phyloP scores from a whole-genome alignment of 129 eudicot genomes.

The Gnaphalium uliginosum region DNA sequence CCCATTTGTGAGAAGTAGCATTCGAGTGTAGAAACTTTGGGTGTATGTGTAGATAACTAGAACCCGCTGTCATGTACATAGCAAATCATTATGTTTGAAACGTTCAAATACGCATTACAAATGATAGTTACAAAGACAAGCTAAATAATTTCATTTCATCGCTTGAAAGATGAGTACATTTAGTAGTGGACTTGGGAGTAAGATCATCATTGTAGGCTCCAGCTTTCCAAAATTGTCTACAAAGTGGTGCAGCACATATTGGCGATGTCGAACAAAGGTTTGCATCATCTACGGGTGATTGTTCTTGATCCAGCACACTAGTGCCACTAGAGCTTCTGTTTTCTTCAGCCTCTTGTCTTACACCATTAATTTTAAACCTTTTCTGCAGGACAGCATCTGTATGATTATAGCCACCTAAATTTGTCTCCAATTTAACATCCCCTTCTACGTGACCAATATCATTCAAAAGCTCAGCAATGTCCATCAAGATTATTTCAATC shows the following conservation, averaged over 20 bases:
- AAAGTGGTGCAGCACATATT: slow-evolving; percentile 73
- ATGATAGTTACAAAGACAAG: neutral
- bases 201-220: slow-evolving; percentile 67
- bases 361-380: slow-evolving; percentile 30
- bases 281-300: slow-evolving; percentile 54
- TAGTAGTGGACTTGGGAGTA: slow-evolving; percentile 41
- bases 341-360: slow-evolving; percentile 51
- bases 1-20: slow-evolving; percentile 85
- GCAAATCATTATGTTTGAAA: slow-evolving; percentile 13
- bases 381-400: slow-evolving; percentile 6
- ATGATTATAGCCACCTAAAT: slow-evolving; percentile 10
- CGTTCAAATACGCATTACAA: neutral
- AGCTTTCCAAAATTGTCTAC: slow-evolving; percentile 95
- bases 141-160: neutral
- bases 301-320: slow-evolving; percentile 47
- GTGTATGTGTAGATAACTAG: slow-evolving; percentile 55
- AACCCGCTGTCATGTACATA: slow-evolving; percentile 43
- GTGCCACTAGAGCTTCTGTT: slow-evolving; percentile 47
- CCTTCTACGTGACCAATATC: slow-evolving; percentile 41
- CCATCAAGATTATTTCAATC: slow-evolving; percentile 41
- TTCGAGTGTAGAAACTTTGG: slow-evolving; percentile 70
- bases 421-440: slow-evolving; percentile 46
- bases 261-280: slow-evolving; percentile 61
- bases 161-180: slow-evolving; percentile 43
- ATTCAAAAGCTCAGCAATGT: slow-evolving; percentile 36